A percentile compares a stretch with the other conserved stretches of the same genome.
These are phyloP conservation scores for Berberis thunbergii DNA, from an alignment of 164 flowering plant species.

Conservation along the genomic window DNA sequence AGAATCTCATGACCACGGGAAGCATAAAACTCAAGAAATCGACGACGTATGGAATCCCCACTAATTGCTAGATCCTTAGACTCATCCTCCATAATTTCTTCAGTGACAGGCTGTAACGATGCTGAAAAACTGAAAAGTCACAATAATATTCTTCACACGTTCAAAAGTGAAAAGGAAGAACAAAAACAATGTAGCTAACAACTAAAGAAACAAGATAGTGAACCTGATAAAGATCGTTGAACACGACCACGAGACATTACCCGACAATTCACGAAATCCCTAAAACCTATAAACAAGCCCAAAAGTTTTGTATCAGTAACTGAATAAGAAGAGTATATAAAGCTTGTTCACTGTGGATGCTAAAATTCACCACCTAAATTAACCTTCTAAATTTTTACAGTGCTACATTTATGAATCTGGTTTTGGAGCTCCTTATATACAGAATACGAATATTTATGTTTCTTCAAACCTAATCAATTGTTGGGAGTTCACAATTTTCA, in stretches of 20 bases:
- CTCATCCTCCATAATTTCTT: conserved; percentile 33
- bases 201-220: conserved; percentile 1
- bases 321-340: too few species aligned
- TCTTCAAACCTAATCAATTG: too few species aligned
- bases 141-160: conserved; percentile 6
- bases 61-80: conserved; percentile 29
- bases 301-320: background rate
- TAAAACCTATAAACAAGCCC: conserved; percentile 7
- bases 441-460: too few species aligned
- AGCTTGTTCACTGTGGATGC: too few species aligned
- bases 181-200: background rate
- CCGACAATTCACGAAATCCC: conserved; percentile 13
- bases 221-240: conserved; percentile 41
- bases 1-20: conserved; percentile 79
- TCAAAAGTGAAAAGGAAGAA: conserved; percentile 4
- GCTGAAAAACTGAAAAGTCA: conserved; percentile 32
- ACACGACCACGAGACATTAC: conserved; percentile 14
- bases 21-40: conserved; percentile 87
- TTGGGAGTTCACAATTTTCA: too few species aligned
- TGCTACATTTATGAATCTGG: too few species aligned
- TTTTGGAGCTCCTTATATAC: too few species aligned
- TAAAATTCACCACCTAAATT: too few species aligned
- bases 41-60: conserved; percentile 74
- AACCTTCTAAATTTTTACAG: too few species aligned
- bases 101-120: conserved; percentile 45